These are phyloP conservation scores for Fusarium sp. DNA, from an alignment of 2,329 filamentous ascomycete species.

Conservation along the genomic window DNA sequence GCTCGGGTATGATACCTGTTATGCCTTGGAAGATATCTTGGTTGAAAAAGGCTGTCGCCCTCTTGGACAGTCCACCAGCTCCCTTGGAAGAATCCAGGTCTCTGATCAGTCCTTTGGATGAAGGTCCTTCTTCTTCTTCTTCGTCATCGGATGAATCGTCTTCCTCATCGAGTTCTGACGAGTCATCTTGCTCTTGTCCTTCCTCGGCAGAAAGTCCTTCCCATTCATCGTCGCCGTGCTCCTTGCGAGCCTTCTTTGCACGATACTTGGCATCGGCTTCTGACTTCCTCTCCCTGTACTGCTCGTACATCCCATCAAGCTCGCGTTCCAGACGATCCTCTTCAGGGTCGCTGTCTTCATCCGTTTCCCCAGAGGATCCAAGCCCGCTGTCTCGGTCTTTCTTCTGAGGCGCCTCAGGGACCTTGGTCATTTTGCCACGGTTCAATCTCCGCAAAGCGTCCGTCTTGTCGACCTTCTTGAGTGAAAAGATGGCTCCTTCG, in stretches of 20 bases:
- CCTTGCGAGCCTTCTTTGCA: constrained; percentile 88
- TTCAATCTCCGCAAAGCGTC: constrained; percentile 73
- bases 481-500: constrained; percentile 87
- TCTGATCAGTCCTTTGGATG: constrained; percentile 52
- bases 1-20: constrained; percentile 73
- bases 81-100: constrained; percentile 54
- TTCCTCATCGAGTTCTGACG: constrained; percentile 74
- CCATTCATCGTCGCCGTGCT: constrained; percentile 91
- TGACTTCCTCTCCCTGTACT: constrained; percentile 85
- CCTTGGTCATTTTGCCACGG: constrained; percentile 83
- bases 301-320: constrained; percentile 89
- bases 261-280: constrained; percentile 88
- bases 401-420: constrained; percentile 69
- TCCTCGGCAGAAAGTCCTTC: constrained; percentile 85
- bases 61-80: constrained; percentile 51
- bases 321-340: constrained; percentile 87
- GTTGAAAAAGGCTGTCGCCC: constrained; percentile 91
- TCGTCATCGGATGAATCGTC: constrained; percentile 58
- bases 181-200: constrained; percentile 65
- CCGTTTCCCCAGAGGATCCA: constrained; percentile 68
- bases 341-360: constrained; percentile 81
- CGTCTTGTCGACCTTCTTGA: constrained; percentile 86
- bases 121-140: constrained; percentile 48
- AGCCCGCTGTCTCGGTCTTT: constrained; percentile 75
- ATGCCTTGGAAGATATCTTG: constrained; percentile 95